Evolutionary conservation across 2,329 filamentous ascomycete genomes (phyloP).

Genomic region (Chaetomiaceae sp.): DNA sequence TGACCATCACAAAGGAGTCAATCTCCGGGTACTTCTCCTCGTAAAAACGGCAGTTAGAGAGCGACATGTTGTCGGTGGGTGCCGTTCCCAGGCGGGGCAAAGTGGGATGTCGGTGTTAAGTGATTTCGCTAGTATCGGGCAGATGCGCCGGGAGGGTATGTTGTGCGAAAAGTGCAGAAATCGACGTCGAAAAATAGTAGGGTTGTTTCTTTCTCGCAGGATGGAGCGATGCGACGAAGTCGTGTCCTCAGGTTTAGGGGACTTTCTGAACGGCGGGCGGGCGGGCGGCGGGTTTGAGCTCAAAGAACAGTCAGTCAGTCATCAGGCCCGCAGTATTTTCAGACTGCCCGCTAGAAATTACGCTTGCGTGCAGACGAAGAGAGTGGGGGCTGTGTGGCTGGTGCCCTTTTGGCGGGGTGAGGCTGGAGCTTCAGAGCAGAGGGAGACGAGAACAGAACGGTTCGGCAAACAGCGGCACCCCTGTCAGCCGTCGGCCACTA

Average conservation of each 20-base stretch:
- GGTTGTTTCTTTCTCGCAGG: neutral
- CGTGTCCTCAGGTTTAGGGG: neutral
- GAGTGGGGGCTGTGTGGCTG: constrained; percentile 25
- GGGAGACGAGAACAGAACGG: neutral
- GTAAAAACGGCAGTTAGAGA: constrained; percentile 38
- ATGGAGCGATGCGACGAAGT: neutral
- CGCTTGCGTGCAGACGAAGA: constrained; percentile 18
- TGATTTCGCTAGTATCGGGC: neutral
- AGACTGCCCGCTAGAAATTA: constrained; percentile 22
- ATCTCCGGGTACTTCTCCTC: constrained; percentile 80
- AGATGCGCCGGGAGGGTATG: neutral
- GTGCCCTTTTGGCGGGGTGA: constrained; percentile 19
- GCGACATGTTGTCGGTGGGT: constrained; percentile 35
- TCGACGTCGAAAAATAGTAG: neutral
- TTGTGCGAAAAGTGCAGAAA: neutral
- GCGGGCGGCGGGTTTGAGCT: constrained; percentile 9
- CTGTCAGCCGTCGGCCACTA: neutral
- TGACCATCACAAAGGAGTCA: constrained; percentile 99
- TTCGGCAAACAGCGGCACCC: constrained; percentile 14
- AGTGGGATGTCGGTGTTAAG: constrained; percentile 13
- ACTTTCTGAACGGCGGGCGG: neutral
- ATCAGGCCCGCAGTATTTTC: constrained; percentile 25
- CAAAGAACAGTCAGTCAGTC: constrained; percentile 23
- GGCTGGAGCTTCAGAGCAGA: neutral
- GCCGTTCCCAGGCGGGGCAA: constrained; percentile 26